A percentile compares a stretch with the other conserved stretches of the same genome.
Evolutionary conservation across 2,329 filamentous ascomycete species (phyloP).

Genomic region (Sphaerulina populicola): DNA sequence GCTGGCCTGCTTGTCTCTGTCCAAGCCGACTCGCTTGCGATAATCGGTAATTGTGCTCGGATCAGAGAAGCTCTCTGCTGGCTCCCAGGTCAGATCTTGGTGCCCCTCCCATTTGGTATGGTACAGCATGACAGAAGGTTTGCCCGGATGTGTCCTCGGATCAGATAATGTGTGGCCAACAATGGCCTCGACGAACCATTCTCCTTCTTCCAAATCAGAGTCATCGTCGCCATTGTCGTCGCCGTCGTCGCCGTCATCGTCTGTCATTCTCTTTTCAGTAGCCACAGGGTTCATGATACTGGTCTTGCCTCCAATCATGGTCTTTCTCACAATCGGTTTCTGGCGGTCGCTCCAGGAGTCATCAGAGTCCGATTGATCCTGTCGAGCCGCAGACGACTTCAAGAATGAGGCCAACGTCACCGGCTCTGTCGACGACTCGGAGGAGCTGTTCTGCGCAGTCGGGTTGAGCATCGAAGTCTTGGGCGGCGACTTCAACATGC

Average conservation of each 20-base stretch:
- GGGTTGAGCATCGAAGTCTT: conserved; percentile 14
- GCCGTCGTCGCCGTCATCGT: conserved; percentile 3
- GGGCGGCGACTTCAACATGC: not conserved
- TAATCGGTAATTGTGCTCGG: conserved; percentile 25
- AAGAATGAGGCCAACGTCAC: conserved; percentile 17
- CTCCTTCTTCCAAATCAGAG: conserved; percentile 18
- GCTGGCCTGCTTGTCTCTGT: conserved; percentile 6
- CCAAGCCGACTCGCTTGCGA: conserved; percentile 16
- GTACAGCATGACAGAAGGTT: conserved; percentile 28
- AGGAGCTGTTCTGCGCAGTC: not conserved
- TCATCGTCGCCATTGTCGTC: conserved; percentile 6
- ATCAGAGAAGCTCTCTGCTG: conserved; percentile 28
- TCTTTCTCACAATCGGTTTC: not conserved
- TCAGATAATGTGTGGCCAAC: conserved; percentile 27
- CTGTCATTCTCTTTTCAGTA: conserved; percentile 1
- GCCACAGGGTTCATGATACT: conserved; percentile 20
- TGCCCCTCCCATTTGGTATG: conserved; percentile 31
- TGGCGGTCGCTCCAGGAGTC: not conserved
- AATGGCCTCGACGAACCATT: conserved; percentile 28
- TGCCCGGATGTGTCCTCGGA: conserved; percentile 27
- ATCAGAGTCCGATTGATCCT: conserved; percentile 9
- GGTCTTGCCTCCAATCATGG: conserved; percentile 8
- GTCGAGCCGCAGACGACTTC: conserved; percentile 1
- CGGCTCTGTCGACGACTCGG: conserved; percentile 13
- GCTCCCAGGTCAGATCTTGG: conserved; percentile 31